phyloP scores from a whole-genome alignment of 1,284 basidiomycete species.

The Malassezia dermatis region DNA sequence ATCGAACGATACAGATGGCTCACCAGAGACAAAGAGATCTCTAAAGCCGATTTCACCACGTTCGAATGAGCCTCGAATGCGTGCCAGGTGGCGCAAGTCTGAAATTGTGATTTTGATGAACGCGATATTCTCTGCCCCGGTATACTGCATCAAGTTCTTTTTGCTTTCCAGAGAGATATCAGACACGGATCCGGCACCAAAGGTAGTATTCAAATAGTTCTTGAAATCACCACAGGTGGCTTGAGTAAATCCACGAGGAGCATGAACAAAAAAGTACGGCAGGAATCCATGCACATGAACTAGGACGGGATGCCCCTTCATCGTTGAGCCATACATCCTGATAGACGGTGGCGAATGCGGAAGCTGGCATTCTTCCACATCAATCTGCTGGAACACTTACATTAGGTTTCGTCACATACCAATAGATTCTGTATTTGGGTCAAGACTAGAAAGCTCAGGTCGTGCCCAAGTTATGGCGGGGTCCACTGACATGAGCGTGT shows the following conservation, averaged over 20 bases:
- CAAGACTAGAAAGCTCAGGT: slow-evolving; percentile 24
- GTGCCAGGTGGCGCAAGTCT: slow-evolving; percentile 35
- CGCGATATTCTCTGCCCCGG: slow-evolving; percentile 36
- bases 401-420: slow-evolving; percentile 4
- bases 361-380: slow-evolving; percentile 40
- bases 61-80: slow-evolving; percentile 39
- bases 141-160: slow-evolving; percentile 44
- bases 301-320: slow-evolving; percentile 38
- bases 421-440: slow-evolving; percentile 24
- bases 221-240: slow-evolving; percentile 37
- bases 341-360: slow-evolving; percentile 33
- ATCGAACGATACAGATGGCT: slow-evolving; percentile 38
- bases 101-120: slow-evolving; percentile 41
- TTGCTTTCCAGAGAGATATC: slow-evolving; percentile 28
- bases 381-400: slow-evolving; percentile 44
- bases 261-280: slow-evolving; percentile 45
- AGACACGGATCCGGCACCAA: slow-evolving; percentile 27
- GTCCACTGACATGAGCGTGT: background rate
- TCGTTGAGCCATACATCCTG: slow-evolving; percentile 44
- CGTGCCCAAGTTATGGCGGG: slow-evolving; percentile 29
- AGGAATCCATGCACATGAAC: slow-evolving; percentile 46
- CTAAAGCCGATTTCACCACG: slow-evolving; percentile 43
- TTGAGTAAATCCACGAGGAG: slow-evolving; percentile 37
- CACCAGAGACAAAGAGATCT: slow-evolving; percentile 39
- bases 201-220: slow-evolving; percentile 39